phyloP scores from a whole-genome alignment of 768 basidiomycete species.

The Porphyrellus cyaneotinctus region DNA sequence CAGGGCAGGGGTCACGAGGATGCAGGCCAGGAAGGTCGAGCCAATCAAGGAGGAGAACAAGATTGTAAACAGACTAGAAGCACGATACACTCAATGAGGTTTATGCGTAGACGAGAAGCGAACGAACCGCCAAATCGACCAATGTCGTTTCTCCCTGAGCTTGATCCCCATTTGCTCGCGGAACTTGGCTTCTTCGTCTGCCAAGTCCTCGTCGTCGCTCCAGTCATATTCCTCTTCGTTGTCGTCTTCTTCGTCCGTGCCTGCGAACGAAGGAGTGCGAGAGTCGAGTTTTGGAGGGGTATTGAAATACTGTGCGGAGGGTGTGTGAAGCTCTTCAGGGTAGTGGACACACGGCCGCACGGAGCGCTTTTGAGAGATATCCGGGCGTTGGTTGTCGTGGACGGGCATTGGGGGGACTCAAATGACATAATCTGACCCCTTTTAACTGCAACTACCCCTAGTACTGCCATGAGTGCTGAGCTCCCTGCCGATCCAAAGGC shows the following conservation, averaged over 20 bases:
- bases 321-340: constrained; percentile 36
- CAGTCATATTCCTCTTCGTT: constrained; percentile 63
- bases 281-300: constrained; percentile 34
- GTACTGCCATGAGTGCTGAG: constrained; percentile 20
- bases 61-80: constrained; percentile 50
- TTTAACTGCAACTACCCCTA: not conserved
- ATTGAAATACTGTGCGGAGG: constrained; percentile 22
- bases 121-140: constrained; percentile 53
- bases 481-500: constrained; percentile 23
- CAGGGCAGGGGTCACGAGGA: constrained; percentile 59
- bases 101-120: constrained; percentile 2
- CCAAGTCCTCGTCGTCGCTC: constrained; percentile 75
- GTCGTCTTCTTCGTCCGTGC: constrained; percentile 58
- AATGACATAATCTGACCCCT: constrained; percentile 1
- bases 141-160: constrained; percentile 41
- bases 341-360: constrained; percentile 51
- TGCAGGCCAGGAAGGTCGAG: constrained; percentile 57
- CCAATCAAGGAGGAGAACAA: constrained; percentile 74
- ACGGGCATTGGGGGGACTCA: not conserved
- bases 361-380: constrained; percentile 10
- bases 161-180: constrained; percentile 54
- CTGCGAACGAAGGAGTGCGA: constrained; percentile 42
- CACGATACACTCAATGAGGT: not conserved
- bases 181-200: constrained; percentile 65
- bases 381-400: constrained; percentile 14